Evolutionary conservation across 2,329 filamentous ascomycete genomes (phyloP).

Genomic region (Fusarium redolens): DNA sequence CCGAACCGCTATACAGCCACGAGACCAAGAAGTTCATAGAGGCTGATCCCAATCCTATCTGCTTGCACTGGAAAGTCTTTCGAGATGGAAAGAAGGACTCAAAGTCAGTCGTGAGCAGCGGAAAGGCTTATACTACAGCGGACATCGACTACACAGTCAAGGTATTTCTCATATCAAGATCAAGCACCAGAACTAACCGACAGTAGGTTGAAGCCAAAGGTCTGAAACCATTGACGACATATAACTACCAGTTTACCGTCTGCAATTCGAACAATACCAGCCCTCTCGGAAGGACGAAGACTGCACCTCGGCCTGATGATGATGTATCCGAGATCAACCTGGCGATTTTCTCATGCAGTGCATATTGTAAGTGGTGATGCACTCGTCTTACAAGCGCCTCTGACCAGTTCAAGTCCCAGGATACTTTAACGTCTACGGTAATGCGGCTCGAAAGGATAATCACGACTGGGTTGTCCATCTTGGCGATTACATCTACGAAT

Average conservation of each 20-base stretch:
- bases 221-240: background rate
- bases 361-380: background rate
- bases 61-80: background rate
- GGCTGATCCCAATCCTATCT: background rate
- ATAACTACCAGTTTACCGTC: background rate
- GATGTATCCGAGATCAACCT: background rate
- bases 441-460: background rate
- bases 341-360: background rate
- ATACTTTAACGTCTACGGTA: background rate
- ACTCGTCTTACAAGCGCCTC: rapidly evolving
- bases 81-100: background rate
- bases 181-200: rapidly evolving
- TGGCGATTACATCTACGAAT: slow-evolving; percentile 6
- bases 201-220: background rate
- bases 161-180: rapidly evolving
- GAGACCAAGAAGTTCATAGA: slow-evolving; percentile 1
- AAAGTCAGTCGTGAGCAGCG: background rate
- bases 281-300: background rate
- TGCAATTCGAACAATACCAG: background rate
- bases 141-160: slow-evolving; percentile 4
- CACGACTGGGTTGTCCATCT: slow-evolving; percentile 4
- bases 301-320: background rate
- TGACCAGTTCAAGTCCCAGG: background rate
- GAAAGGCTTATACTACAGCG: background rate
- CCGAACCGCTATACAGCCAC: slow-evolving; percentile 1